Conservation (phyloP, 1,284 basidiomycete species). For the Microbotryum intermedium region DNA sequence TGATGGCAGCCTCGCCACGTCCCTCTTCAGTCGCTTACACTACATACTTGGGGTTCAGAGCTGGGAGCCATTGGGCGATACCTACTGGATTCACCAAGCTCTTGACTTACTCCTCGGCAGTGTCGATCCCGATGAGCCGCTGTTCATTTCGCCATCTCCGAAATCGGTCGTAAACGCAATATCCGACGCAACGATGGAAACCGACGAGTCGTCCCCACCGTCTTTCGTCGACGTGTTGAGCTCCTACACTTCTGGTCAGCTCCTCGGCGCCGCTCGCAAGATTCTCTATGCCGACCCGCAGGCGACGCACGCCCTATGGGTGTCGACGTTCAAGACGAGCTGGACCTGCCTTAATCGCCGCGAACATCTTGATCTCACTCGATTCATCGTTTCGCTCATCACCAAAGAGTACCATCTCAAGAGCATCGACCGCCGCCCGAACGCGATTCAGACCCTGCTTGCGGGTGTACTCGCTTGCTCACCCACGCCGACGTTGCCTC, state of each 20-base stretch:
- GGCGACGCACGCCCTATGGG: slow-evolving; percentile 76
- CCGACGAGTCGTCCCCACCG: slow-evolving; percentile 1
- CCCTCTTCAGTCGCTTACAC: slow-evolving; percentile 70
- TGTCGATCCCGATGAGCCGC: slow-evolving; percentile 55
- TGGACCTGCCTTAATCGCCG: slow-evolving; percentile 79
- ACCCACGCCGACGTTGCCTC: slow-evolving; percentile 80
- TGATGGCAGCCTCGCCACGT: slow-evolving; percentile 77
- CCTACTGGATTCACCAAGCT: slow-evolving; percentile 92
- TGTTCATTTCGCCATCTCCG: slow-evolving; percentile 19
- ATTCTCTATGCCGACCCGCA: slow-evolving; percentile 72
- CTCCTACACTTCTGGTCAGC: slow-evolving; percentile 40
- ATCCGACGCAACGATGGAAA: neutral
- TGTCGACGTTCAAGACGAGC: slow-evolving; percentile 78
- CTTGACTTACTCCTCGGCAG: slow-evolving; percentile 81
- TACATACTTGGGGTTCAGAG: slow-evolving; percentile 90
- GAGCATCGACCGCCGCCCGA: slow-evolving; percentile 84
- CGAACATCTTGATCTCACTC: slow-evolving; percentile 81
- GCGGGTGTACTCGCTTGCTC: slow-evolving; percentile 73
- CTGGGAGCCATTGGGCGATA: slow-evolving; percentile 89
- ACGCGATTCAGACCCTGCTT: slow-evolving; percentile 86
- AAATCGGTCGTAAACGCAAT: neutral
- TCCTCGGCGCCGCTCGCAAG: slow-evolving; percentile 70
- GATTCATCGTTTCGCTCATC: slow-evolving; percentile 80
- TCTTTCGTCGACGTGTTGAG: slow-evolving; percentile 28
- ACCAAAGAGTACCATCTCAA: slow-evolving; percentile 89